Evolutionary conservation across 768 basidiomycete species (phyloP).

Genomic region (Pilatotrama ljubarskyi): DNA sequence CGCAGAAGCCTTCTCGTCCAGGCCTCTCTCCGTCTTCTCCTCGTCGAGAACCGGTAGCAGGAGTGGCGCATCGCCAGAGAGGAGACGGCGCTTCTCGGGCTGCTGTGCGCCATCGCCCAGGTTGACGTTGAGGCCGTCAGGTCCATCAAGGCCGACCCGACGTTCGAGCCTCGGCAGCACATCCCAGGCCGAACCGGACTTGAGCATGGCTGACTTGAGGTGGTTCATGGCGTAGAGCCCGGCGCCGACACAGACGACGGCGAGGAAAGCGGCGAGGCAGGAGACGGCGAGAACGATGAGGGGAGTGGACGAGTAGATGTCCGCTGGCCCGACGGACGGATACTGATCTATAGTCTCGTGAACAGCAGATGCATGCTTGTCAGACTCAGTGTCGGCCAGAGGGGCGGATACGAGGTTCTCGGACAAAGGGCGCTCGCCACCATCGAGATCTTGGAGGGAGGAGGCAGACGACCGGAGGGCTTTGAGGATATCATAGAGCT

Average conservation of each 20-base stretch:
- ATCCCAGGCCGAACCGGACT: constrained; percentile 24
- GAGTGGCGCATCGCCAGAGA: constrained; percentile 12
- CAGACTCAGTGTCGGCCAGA: not conserved
- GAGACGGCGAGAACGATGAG: constrained; percentile 24
- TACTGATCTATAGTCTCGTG: not conserved
- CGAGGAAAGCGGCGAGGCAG: constrained; percentile 22
- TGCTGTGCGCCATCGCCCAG: not conserved
- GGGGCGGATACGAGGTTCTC: not conserved
- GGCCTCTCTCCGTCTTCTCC: not conserved
- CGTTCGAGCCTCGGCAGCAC: constrained; percentile 25
- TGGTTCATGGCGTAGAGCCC: constrained; percentile 25
- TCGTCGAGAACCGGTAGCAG: not conserved
- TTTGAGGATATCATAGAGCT: constrained; percentile 27
- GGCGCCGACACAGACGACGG: constrained; percentile 26
- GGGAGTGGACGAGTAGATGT: constrained; percentile 4
- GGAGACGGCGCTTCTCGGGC: constrained; percentile 22
- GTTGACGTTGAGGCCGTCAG: constrained; percentile 8
- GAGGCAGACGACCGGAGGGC: constrained; percentile 10
- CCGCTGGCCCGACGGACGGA: not conserved
- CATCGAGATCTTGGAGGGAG: constrained; percentile 26
- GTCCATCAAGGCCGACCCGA: constrained; percentile 12
- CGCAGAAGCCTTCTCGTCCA: constrained; percentile 1
- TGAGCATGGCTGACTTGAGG: constrained; percentile 13
- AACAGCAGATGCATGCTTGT: not conserved
- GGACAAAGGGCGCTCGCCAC: constrained; percentile 11